Conservation (phyloP, 768 basidiomycete species). For the Mycena vitilis region DNA sequence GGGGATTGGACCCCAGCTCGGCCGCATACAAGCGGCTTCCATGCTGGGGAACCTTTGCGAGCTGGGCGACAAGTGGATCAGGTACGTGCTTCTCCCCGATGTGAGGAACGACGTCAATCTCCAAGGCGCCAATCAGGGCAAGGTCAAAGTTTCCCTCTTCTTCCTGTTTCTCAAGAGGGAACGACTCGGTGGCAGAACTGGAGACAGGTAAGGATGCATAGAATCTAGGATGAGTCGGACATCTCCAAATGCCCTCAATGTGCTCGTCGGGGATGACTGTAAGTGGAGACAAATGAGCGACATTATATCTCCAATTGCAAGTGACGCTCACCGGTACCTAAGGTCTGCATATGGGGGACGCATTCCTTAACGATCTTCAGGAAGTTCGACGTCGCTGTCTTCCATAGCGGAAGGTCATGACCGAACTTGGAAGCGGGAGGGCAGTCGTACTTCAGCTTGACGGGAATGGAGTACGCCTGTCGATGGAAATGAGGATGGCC, state of each 20-base stretch:
- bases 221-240: conserved; percentile 38
- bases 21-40: conserved; percentile 74
- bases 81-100: conserved; percentile 77
- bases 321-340: conserved; percentile 59
- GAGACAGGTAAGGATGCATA: not conserved
- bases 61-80: conserved; percentile 72
- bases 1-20: conserved; percentile 31
- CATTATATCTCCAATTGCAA: too few species aligned
- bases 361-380: conserved; percentile 79
- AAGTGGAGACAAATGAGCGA: not conserved
- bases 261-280: conserved; percentile 70
- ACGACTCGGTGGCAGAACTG: conserved; percentile 69
- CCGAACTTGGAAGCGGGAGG: conserved; percentile 90
- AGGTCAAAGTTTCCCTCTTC: conserved; percentile 89
- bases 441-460: conserved; percentile 96
- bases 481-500: conserved; percentile 9
- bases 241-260: conserved; percentile 88
- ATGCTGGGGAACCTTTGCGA: conserved; percentile 77
- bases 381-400: conserved; percentile 87
- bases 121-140: conserved; percentile 79
- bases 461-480: conserved; percentile 89
- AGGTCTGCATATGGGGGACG: conserved; percentile 59
- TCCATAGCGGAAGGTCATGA: conserved; percentile 91
- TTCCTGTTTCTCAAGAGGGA: conserved; percentile 74
- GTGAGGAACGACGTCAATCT: conserved; percentile 83